Percentiles rank a stretch among this genome's conserved stretches.
Conservation (phyloP, 2,329 filamentous ascomycete species). For the Colletotrichum spaethianum region DNA sequence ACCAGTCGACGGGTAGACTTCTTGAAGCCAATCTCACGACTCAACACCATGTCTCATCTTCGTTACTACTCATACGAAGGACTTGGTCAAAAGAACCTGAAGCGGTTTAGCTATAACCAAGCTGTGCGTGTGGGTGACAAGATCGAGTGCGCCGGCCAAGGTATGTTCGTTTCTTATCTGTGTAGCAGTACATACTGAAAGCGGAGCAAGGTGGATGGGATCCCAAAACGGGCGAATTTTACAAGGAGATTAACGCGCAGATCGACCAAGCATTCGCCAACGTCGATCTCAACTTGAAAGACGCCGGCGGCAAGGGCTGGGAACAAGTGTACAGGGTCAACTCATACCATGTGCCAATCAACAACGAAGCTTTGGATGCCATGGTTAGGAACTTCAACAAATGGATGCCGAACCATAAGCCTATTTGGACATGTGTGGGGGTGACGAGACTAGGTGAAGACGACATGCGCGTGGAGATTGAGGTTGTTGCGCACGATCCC, state of each 20-base stretch:
- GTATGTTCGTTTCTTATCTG: constrained; percentile 44
- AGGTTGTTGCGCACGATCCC: constrained; percentile 64
- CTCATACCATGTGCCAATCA: constrained; percentile 60
- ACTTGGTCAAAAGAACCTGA: constrained; percentile 48
- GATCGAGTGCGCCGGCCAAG: constrained; percentile 64
- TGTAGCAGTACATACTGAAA: background rate
- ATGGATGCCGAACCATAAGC: constrained; percentile 66
- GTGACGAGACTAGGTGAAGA: constrained; percentile 62
- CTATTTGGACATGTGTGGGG: constrained; percentile 68
- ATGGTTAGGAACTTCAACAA: constrained; percentile 64
- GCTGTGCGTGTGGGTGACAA: constrained; percentile 63
- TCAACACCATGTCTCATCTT: constrained; percentile 48
- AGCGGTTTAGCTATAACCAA: constrained; percentile 59
- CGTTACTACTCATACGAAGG: constrained; percentile 52
- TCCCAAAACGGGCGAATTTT: constrained; percentile 46
- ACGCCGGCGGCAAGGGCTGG: constrained; percentile 70
- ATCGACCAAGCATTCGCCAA: constrained; percentile 70
- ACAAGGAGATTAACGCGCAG: constrained; percentile 57
- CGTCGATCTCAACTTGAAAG: constrained; percentile 63
- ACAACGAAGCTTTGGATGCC: constrained; percentile 54
- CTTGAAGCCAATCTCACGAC: background rate
- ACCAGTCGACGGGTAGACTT: background rate
- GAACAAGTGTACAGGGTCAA: constrained; percentile 66
- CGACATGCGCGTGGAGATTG: constrained; percentile 72
- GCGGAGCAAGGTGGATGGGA: constrained; percentile 50